phyloP scores from a whole-genome alignment of 768 basidiomycete species.

The Plicaturopsis crispa region DNA sequence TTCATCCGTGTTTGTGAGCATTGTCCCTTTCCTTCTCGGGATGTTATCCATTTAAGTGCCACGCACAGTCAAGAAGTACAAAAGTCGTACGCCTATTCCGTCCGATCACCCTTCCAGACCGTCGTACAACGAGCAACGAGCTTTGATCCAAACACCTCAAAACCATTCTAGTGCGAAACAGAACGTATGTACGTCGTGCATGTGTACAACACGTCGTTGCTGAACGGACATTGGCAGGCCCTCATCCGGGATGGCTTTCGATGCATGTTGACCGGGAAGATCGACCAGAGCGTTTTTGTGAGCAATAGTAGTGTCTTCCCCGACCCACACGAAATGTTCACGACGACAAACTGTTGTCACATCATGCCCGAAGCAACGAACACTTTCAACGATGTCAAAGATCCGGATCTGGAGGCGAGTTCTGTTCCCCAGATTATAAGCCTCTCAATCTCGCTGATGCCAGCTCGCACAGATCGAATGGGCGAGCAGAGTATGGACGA shows the following conservation, averaged over 20 bases:
- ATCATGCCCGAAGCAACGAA: not conserved
- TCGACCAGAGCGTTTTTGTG: constrained; percentile 10
- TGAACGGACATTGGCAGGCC: constrained; percentile 16
- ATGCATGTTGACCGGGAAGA: constrained; percentile 22
- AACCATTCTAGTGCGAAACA: not conserved
- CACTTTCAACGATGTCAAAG: not conserved
- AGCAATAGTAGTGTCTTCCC: no score
- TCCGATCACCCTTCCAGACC: not conserved
- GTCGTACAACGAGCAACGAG: not conserved
- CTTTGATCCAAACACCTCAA: not conserved
- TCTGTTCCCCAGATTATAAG: not conserved
- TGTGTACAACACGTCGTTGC: not conserved
- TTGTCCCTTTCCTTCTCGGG: not conserved
- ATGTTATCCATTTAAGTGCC: not conserved
- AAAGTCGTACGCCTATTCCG: not conserved
- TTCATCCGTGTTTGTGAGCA: not conserved
- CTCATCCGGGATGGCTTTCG: constrained; percentile 26
- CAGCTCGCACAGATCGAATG: not conserved
- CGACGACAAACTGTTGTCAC: not conserved
- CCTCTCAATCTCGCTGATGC: not conserved
- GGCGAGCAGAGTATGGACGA: not conserved
- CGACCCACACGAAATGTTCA: not conserved
- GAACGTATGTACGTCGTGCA: not conserved
- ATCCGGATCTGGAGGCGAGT: not conserved
- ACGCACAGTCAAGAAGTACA: not conserved